Base-by-base conservation (phyloP, 2,329 filamentous ascomycete genomes). In the Trichoderma breve region DNA sequence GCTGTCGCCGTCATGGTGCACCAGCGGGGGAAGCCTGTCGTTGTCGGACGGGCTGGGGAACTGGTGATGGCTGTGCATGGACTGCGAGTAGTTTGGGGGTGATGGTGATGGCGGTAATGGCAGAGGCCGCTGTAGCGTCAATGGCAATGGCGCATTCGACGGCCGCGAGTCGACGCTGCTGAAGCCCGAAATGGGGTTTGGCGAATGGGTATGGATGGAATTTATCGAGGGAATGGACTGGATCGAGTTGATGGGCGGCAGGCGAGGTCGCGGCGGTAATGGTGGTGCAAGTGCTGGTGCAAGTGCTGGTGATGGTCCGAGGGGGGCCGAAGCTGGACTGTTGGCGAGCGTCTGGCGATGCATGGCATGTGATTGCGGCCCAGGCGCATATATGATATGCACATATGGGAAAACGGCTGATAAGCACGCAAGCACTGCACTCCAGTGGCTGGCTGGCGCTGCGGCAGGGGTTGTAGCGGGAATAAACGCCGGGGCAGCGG, bases 1-100 rank as follows among this genome's bases (percentile, higher is more conserved):
- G 62, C 78, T 77, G 73, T 74, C 75, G 28, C 28, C 53, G 43
- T 78, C 77, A 72, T 78, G 75, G 71, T 79, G 75, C 62, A 76
- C 75, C 73, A 81, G 78, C 66, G 76, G 63, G 66, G 75, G 75
- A 18, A 75, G 73, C 43, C 62, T 71, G 68, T 73, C 72, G 43
- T 24, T 53, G 34, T 61, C 63, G 30, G 73, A 53, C 55, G 76
- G 68, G 47, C 32, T 60, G 32, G 55, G 26, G 53, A 71, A 61
- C n/a, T 66, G 67, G 28, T n/a, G 62, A 36, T 60, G 66, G 58
- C 39, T 28, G 36, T 70, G 66, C 71, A 70, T 70, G 26, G 71
- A 65, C 47, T 69, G 71, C 28, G 65, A 30, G 71, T 70, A 70
- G 18, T 43, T 70, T 9, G 71, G 71, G 12, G 51, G 64, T 14